Percentiles rank a stretch among this genome's conserved stretches.
Evolutionary conservation across 768 basidiomycete species (phyloP).

Genomic region (Ephemerocybe angulata): DNA sequence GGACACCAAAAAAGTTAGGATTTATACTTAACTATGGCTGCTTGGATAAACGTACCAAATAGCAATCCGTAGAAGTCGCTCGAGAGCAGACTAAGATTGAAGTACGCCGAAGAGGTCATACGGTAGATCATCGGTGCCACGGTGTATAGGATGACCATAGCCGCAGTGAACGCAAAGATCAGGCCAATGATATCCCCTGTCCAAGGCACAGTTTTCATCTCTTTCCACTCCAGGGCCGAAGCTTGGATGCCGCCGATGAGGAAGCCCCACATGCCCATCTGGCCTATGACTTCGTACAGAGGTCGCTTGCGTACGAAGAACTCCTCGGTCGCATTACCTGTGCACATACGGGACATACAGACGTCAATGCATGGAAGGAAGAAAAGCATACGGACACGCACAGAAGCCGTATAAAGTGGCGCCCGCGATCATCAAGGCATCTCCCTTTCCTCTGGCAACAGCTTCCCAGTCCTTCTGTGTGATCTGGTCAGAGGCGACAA

Average conservation of each 20-base stretch:
- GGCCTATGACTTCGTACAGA: conserved; percentile 84
- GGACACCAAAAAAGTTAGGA: conserved; percentile 3
- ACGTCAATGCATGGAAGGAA: neutral
- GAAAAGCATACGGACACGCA: conserved; percentile 33
- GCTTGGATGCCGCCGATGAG: conserved; percentile 79
- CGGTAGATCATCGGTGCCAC: conserved; percentile 84
- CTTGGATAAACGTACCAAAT: conserved; percentile 45
- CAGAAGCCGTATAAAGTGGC: conserved; percentile 86
- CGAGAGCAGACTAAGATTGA: conserved; percentile 80
- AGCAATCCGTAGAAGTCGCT: conserved; percentile 86
- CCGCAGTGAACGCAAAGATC: conserved; percentile 41
- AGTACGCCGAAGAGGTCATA: conserved; percentile 80
- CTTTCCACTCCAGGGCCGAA: conserved; percentile 65
- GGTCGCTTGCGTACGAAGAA: conserved; percentile 78
- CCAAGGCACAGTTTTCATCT: conserved; percentile 68
- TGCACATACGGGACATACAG: neutral
- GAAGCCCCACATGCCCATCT: conserved; percentile 82
- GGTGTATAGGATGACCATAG: conserved; percentile 84
- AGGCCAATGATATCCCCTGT: conserved; percentile 58
- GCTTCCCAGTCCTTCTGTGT: conserved; percentile 76
- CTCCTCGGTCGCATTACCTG: conserved; percentile 87
- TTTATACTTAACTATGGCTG: conserved; percentile 5
- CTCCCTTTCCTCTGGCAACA: conserved; percentile 66
- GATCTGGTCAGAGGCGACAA: conserved; percentile 74
- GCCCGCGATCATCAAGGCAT: conserved; percentile 83